These are phyloP conservation scores for Teunomyces atbi DNA, from an alignment of 805 yeast species.

Conservation along the genomic window DNA sequence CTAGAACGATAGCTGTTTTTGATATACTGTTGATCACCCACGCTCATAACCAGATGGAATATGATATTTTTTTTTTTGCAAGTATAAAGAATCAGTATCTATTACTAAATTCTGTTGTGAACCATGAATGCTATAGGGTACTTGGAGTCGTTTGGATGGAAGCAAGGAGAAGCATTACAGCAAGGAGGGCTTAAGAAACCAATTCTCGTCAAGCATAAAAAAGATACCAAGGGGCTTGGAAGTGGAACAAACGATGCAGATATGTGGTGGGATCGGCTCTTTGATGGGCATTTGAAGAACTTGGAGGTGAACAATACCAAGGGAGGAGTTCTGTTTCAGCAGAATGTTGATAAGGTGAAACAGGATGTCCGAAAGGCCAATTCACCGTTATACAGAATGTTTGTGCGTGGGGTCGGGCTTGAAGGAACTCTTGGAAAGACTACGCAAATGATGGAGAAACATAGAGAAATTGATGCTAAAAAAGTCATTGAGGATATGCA, in stretches of 20 bases:
- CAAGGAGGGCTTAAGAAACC: slow-evolving; percentile 83
- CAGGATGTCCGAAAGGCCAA: slow-evolving; percentile 47
- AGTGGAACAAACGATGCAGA: slow-evolving; percentile 73
- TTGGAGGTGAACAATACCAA: slow-evolving; percentile 52
- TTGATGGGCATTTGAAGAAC: slow-evolving; percentile 87
- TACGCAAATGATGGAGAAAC: slow-evolving; percentile 19
- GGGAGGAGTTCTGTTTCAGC: slow-evolving; percentile 50
- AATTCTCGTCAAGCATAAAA: slow-evolving; percentile 83
- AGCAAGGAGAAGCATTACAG: slow-evolving; percentile 81
- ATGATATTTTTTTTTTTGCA: neutral
- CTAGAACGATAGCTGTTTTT: neutral
- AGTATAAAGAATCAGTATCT: neutral
- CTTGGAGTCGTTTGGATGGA: slow-evolving; percentile 83
- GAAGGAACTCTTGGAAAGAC: slow-evolving; percentile 65
- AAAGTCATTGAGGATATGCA: slow-evolving; percentile 11
- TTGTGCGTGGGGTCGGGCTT: slow-evolving; percentile 83
- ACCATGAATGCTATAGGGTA: slow-evolving; percentile 75
- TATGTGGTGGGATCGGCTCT: slow-evolving; percentile 96
- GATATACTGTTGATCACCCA: neutral
- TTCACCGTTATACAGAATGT: slow-evolving; percentile 81
- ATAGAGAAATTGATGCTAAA: slow-evolving; percentile 18
- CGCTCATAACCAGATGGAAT: slow-evolving; percentile 4
- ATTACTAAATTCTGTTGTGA: too few relatives aligned
- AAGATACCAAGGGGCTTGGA: slow-evolving; percentile 89
- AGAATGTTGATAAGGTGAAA: slow-evolving; percentile 47